Base-by-base conservation (phyloP, 768 basidiomycete genomes). In the Panaeolus papilionaceus region DNA sequence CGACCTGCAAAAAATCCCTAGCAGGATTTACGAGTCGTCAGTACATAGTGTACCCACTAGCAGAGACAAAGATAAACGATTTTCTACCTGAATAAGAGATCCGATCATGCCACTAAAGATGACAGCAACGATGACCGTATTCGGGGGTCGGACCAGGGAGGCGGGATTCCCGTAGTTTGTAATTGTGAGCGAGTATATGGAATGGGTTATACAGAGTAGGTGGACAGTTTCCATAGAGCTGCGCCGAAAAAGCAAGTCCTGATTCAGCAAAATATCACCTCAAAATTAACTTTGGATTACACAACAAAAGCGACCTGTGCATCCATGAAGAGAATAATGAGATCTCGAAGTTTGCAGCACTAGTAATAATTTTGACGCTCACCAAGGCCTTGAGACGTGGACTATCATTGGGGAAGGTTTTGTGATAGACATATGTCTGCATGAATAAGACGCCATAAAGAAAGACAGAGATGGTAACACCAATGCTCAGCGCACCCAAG, bases 391-490 rank as follows among this genome's bases (percentile, higher is more conserved):
- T 45, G 10, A 14, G 9, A n/a, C 44, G 9, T 14, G 10, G 16
- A 16, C 39, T 26, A 28, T 70, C 69, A 2, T 65, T 44, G 3
- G 64, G 66, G 64, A 72, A 72, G 9, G 58, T 51, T n/a, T 42
- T 51, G 38, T 67, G 69, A 44, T 70, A 72, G 2, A 67, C 51
- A 38, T 68, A 68, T 1, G 62, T 62, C 33, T 72, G 71, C 26
- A 70, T 64, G 1, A 66, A 67, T 14, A 67, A 40, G 11, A 72
- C 62, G 4, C 71, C 69, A 33, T 70, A 70, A 3, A 72, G 67
- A 20, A 64, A 58, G 12, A 49, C 64, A 3, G 69, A 70, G 33
- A 72, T 18, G 26, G 65, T 39, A 2, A 68, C 38, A 4, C 71
- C 69, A 8, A 70, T 64, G 12, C 64, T 54, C 7, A 72, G 58